A percentile compares a stretch with the other conserved stretches of the same genome.
Evolutionary conservation across 2,329 filamentous ascomycete genomes (phyloP).

Genomic region (Hypomyces rosellus): DNA sequence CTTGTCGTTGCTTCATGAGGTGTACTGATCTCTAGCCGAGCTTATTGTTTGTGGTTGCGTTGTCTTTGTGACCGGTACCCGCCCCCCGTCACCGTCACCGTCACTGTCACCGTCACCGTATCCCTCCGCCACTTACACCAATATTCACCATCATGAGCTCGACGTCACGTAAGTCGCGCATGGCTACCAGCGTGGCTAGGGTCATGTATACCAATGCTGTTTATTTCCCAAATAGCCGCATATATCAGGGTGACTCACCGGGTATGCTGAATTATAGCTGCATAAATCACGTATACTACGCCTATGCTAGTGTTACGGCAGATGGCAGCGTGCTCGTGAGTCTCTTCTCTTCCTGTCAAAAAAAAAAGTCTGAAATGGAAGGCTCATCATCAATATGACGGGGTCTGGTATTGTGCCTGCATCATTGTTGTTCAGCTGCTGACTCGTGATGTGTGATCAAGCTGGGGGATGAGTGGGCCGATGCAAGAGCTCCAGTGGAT

Average conservation of each 20-base stretch:
- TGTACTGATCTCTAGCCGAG: not conserved
- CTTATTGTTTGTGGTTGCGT: not conserved
- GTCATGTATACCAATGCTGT: conserved; percentile 66
- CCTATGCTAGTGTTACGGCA: conserved; percentile 66
- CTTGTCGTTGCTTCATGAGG: conserved; percentile 1
- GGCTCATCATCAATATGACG: too few relatives aligned
- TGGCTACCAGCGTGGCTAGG: conserved; percentile 35
- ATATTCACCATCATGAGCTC: conserved; percentile 29
- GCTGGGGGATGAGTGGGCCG: conserved; percentile 76
- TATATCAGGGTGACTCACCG: conserved; percentile 68
- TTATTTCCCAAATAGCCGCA: conserved; percentile 75
- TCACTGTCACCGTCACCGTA: not conserved
- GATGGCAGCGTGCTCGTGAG: conserved; percentile 72
- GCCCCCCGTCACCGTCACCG: not conserved
- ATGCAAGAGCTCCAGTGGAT: conserved; percentile 65
- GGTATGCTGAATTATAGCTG: conserved; percentile 68
- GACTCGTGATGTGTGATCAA: conserved; percentile 31
- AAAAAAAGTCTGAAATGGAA: not conserved
- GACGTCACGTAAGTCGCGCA: conserved; percentile 40
- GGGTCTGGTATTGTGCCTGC: conserved; percentile 4
- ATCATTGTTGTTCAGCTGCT: conserved; percentile 14
- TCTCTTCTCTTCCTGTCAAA: conserved; percentile 21
- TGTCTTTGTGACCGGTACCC: not conserved
- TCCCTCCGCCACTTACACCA: conserved; percentile 1
- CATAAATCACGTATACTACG: conserved; percentile 77